Evolutionary conservation across 768 basidiomycete species (phyloP).

Genomic region (Tricholoma flavovirens): DNA sequence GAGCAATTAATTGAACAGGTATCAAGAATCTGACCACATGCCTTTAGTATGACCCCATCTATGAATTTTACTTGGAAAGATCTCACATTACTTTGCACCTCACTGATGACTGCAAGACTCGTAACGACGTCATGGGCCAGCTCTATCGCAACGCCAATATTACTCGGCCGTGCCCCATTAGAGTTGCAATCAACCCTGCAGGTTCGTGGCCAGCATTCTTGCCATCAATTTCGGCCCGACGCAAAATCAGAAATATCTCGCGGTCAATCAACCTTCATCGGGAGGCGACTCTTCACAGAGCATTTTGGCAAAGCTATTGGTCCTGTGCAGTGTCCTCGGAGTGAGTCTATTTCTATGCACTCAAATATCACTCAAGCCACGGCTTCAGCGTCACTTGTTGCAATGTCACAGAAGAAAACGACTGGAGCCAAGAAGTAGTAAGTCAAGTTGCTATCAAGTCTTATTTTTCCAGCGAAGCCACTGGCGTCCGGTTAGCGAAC

Average conservation of each 20-base stretch:
- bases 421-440: conserved; percentile 78
- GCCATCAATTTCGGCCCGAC: conserved; percentile 1
- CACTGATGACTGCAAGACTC: conserved; percentile 78
- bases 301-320: conserved; percentile 80
- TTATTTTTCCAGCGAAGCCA: conserved; percentile 85
- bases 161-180: conserved; percentile 82
- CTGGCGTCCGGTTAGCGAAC: conserved; percentile 69
- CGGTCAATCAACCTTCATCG: conserved; percentile 61
- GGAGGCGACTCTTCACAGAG: conserved; percentile 71
- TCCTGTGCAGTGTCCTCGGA: conserved; percentile 65
- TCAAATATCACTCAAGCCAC: conserved; percentile 1
- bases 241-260: conserved; percentile 72
- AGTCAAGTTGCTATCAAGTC: conserved; percentile 87
- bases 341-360: conserved; percentile 36
- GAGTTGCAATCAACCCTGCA: conserved; percentile 91
- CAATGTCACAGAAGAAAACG: conserved; percentile 57
- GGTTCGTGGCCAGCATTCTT: conserved; percentile 35
- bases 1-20: conserved; percentile 10
- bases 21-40: neutral
- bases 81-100: conserved; percentile 73
- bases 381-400: conserved; percentile 45
- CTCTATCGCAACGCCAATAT: conserved; percentile 70
- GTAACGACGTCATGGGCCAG: conserved; percentile 78
- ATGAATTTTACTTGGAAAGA: conserved; percentile 77
- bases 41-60: conserved; percentile 78